A percentile compares a stretch with the other conserved stretches of the same genome.
These are phyloP conservation scores for Penicillium psychrofluorescens DNA, from an alignment of 495 filamentous ascomycete species.

Conservation along the genomic window DNA sequence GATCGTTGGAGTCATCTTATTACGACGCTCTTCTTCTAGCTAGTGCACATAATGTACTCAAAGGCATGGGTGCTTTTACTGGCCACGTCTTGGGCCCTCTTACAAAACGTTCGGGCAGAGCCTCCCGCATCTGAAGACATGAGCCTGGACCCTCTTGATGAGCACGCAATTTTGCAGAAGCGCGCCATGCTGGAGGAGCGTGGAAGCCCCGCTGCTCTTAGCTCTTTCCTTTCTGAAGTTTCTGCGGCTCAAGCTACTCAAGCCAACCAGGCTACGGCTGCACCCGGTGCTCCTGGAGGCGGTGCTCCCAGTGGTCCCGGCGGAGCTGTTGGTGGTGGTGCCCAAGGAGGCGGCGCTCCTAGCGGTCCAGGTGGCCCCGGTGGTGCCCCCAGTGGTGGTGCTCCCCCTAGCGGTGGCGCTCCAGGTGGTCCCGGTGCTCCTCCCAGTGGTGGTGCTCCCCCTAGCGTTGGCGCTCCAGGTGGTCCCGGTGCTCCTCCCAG, in stretches of 20 bases:
- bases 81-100: slow-evolving; percentile 9
- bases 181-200: not conserved
- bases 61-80: slow-evolving; percentile 9
- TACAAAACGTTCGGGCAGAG: slow-evolving; percentile 3
- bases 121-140: not conserved
- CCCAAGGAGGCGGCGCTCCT: slow-evolving; percentile 1
- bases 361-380: no score
- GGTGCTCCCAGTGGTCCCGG: not conserved
- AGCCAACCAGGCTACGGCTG: not conserved
- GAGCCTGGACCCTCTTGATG: not conserved
- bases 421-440: not conserved
- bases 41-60: slow-evolving; percentile 8
- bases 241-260: not conserved
- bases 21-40: not conserved
- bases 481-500: no score
- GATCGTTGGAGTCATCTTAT: not conserved
- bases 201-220: not conserved
- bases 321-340: not conserved
- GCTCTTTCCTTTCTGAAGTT: slow-evolving; percentile 4
- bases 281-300: not conserved
- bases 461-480: slow-evolving; percentile 2
- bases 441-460: not conserved
- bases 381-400: not conserved
- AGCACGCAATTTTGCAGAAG: slow-evolving; percentile 1
- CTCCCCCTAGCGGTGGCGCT: no score